A percentile compares a stretch with the other conserved stretches of the same genome.
Evolutionary conservation across 345 rosid species (phyloP).

Genomic region (Garcia nutans): DNA sequence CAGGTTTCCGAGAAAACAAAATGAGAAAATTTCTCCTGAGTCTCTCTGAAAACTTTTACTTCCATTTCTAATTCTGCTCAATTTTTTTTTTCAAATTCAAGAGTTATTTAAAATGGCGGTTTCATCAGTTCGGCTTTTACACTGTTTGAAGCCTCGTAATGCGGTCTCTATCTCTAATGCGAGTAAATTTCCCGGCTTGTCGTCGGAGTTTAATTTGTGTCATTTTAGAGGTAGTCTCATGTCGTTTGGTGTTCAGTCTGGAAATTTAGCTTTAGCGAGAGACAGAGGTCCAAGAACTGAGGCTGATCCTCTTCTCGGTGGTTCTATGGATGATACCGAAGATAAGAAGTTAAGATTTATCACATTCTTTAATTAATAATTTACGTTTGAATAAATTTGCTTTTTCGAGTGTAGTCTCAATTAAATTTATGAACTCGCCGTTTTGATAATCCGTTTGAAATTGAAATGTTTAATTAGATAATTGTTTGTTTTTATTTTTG

Average conservation of each 20-base stretch:
- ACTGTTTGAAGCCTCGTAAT: neutral
- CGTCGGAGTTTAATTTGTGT: neutral
- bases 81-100: too few relatives aligned
- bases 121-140: constrained; percentile 1
- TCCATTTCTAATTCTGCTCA: neutral
- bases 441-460: neutral
- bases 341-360: constrained; percentile 53
- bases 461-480: neutral
- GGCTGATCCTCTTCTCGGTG: constrained; percentile 40
- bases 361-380: neutral
- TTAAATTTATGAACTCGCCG: neutral
- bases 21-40: neutral
- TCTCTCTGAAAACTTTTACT: neutral
- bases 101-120: constrained; percentile 12
- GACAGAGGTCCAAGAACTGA: constrained; percentile 48
- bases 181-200: neutral
- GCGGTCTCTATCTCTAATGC: neutral
- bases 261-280: constrained; percentile 45
- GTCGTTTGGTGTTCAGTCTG: constrained; percentile 25
- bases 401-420: neutral
- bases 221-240: neutral
- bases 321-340: constrained; percentile 41
- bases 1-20: neutral
- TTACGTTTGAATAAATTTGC: neutral
- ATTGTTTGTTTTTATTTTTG: constrained; percentile 10